Base-by-base conservation (phyloP, 78 protist species). In the Ministeria vibrans region DNA sequence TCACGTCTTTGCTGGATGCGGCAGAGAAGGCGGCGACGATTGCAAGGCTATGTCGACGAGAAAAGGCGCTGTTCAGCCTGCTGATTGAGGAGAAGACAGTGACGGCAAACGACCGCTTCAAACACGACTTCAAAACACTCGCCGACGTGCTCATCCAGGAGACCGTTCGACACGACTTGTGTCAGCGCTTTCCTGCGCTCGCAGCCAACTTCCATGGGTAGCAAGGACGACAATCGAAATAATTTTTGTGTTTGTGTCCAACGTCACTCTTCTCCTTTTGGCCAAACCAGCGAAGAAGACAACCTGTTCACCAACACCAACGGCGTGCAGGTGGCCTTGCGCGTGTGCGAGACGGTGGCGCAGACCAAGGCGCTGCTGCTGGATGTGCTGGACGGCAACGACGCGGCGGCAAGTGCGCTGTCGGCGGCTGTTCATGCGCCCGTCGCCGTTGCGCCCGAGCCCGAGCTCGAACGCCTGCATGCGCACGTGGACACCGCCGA, bases 261-360 rank as follows among this genome's bases (percentile, higher is more conserved):
- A n/a, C n/a, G n/a, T n/a, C n/a, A n/a, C n/a, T n/a, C n/a, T n/a
- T n/a, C n/a, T n/a, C n/a, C n/a, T n/a, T n/a, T n/a, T n/a, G n/a
- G n/a, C n/a, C n/a, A n/a, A n/a, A n/a, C n/a, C n/a, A n/a, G 71
- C 71, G 71, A 63, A 41, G 71, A 63, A 30, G 41, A 63, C 71
- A 63, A 63, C 71, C 28, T 5, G 41, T 63, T 63, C 71, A 63
- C 71, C 4, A 63, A 63, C 71, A 25, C 71, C 9, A 27, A 32
- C 43, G 71, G 71, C 13, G 71, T 34, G 4, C 11, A 7, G 34
- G 71, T 63, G n/a, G 71, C 34, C 43, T 41, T 63, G 9, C 43
- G 20, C 3, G 71, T 63, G 42, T 41, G 34, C 25, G 43, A 34
- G 71, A 30, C 7, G 13, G 42, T 15, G 71, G 71, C 3, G 13